Conservation (phyloP, 257 asterid genomes). For the Capsicum rhomboideum region DNA sequence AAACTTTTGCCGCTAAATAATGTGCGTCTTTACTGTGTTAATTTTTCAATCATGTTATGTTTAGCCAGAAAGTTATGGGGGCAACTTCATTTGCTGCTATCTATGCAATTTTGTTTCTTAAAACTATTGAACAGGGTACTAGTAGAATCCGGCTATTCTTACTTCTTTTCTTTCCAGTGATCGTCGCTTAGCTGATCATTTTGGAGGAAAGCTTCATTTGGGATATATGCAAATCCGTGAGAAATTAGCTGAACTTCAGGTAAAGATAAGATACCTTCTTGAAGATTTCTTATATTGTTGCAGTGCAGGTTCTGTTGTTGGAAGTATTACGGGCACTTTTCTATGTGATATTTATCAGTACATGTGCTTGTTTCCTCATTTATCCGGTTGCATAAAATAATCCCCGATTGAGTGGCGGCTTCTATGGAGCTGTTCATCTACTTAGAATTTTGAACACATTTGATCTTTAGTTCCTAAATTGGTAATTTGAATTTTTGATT, state of each 20-base stretch:
- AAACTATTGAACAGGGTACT: background rate
- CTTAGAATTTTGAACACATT: background rate
- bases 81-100: constrained; percentile 1
- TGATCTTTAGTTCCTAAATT: constrained; percentile 23
- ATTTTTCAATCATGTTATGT: constrained; percentile 51
- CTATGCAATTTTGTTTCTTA: background rate
- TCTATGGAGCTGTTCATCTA: background rate
- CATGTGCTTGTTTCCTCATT: background rate
- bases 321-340: background rate
- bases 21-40: constrained; percentile 92
- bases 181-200: constrained; percentile 99
- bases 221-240: constrained; percentile 97
- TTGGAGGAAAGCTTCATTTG: constrained; percentile 98
- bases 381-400: background rate
- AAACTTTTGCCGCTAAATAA: constrained; percentile 94
- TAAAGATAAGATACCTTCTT: constrained; percentile 19
- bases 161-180: constrained; percentile 54
- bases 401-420: background rate
- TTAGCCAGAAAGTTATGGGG: constrained; percentile 34
- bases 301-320: background rate
- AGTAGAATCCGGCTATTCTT: background rate
- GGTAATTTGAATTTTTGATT: constrained; percentile 40
- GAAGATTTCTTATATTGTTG: constrained; percentile 1
- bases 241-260: constrained; percentile 94
- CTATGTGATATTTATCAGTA: background rate